Evolutionary conservation across 352 stramenopile species (phyloP), one percentile per base, ranked within the genome.

Genomic region (Phytopythium cucurbitacearum): DNA sequence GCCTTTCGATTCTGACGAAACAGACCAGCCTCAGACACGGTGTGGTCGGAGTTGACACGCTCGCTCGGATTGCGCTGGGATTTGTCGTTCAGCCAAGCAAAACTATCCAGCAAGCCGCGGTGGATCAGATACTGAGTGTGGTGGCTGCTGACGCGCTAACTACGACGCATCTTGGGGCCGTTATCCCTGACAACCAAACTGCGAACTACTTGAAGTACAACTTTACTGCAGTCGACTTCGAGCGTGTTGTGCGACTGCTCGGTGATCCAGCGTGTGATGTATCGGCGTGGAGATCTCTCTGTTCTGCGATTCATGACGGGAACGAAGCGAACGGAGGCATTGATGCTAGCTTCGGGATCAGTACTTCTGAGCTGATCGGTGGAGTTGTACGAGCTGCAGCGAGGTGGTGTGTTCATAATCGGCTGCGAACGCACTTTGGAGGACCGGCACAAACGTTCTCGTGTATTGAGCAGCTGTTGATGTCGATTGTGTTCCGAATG

Each of bases 351-450:
- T 2, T 3, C 50, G 35, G 21, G 3, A 10, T 57, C 9, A 59
- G 45, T 34, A 73, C 68, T 48, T 57, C 62, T 0, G 57, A 53
- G 33, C 40, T 74, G 3, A 10, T 83, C 12, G 34, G 69, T 5
- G 51, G 39, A 47, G 69, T 62, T 28, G 62, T 89, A 28, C 71
- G 61, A 8, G 65, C 86, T 69, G 72, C 76, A 21, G 79, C 82
- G 13, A 61, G 48, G 12, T 95, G 83, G 81, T 87, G 81, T 40
- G 65, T 92, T 15, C 67, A 87, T 11, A 83, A 80, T 47, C 70
- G 85, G 42, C 59, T 95, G 34, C 77, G 85, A 11, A 91, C 85
- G 4, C 76, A 87, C 53, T 82, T 91, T 50, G 85, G 85, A 37
- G 79, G 77, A 3, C 79, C 85, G 39, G 73, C 80, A 39, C 74